A percentile compares a stretch with the other conserved stretches of the same genome.
Evolutionary conservation across 129 eudicot genomes (phyloP).

Genomic region (Glebionis coronaria): DNA sequence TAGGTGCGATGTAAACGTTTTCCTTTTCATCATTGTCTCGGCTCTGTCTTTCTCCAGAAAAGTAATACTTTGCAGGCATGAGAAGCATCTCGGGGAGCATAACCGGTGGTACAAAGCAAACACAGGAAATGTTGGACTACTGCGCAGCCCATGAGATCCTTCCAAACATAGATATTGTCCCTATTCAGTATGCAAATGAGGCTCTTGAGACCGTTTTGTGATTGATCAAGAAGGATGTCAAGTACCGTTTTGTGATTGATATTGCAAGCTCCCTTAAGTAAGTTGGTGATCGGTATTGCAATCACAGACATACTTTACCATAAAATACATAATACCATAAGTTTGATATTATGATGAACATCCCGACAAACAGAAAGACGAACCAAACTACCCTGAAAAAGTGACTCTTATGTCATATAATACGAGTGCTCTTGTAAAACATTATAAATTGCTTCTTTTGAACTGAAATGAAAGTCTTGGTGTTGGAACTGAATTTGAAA

Average conservation of each 20-base stretch:
- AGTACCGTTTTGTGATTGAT: conserved; percentile 94
- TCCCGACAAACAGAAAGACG: no score
- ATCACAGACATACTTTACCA: no score
- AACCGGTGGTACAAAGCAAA: conserved; percentile 84
- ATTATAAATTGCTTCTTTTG: no score
- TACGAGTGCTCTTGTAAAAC: no score
- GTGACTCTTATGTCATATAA: no score
- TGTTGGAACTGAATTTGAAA: no score
- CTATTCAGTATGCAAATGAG: conserved; percentile 67
- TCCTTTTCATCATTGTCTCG: neutral
- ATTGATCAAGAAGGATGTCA: conserved; percentile 68
- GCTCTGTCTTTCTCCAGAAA: no score
- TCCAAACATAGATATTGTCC: conserved; percentile 60
- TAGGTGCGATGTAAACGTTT: conserved; percentile 33
- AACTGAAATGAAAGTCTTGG: no score
- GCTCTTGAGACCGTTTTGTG: conserved; percentile 95
- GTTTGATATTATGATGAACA: no score
- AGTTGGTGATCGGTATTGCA: neutral
- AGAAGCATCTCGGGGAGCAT: conserved; percentile 66
- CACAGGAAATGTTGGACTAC: conserved; percentile 85
- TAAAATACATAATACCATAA: no score
- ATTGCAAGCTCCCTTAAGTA: conserved; percentile 70
- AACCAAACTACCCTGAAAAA: no score
- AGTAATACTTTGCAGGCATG: conserved; percentile 37
- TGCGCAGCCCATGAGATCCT: conserved; percentile 61